Conservation (phyloP, 148 eudicot genomes). For the Chenopodium suecicum region DNA sequence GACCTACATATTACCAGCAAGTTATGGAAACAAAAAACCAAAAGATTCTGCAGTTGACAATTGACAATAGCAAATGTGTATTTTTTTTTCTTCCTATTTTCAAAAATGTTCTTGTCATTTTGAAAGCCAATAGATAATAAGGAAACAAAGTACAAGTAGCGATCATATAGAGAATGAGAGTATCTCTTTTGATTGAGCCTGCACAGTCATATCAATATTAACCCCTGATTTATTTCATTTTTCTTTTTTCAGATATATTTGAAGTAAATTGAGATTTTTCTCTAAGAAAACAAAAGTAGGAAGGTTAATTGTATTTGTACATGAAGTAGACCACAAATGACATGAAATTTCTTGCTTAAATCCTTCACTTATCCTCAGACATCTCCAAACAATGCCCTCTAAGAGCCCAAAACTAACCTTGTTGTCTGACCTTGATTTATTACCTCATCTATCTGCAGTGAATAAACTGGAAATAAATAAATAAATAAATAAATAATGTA, state of each 20-base stretch:
- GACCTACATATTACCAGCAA: constrained; percentile 13
- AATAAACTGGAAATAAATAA: not conserved
- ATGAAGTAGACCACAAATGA: constrained; percentile 77
- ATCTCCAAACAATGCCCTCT: constrained; percentile 81
- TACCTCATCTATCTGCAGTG: constrained; percentile 81
- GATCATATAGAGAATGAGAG: constrained; percentile 72
- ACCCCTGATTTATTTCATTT: not conserved
- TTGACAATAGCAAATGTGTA: not conserved
- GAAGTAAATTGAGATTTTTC: not conserved
- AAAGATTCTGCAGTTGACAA: constrained; percentile 12
- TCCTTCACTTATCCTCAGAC: constrained; percentile 74
- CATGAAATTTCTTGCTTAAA: constrained; percentile 83
- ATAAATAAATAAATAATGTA: too few relatives aligned
- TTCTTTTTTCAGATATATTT: not conserved
- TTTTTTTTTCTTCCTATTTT: not conserved
- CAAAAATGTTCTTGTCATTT: constrained; percentile 36
- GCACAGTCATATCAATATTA: constrained; percentile 20
- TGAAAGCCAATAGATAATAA: constrained; percentile 83
- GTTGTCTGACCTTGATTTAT: constrained; percentile 93
- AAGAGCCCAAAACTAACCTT: constrained; percentile 78
- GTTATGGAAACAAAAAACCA: constrained; percentile 25
- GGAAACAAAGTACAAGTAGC: constrained; percentile 83
- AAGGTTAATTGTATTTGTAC: constrained; percentile 32
- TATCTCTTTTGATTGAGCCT: constrained; percentile 82
- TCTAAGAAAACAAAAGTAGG: not conserved